Evolutionary conservation across 768 basidiomycete species (phyloP), one percentile per base, ranked within the genome.

Genomic region (Kockovaella imperatae): DNA sequence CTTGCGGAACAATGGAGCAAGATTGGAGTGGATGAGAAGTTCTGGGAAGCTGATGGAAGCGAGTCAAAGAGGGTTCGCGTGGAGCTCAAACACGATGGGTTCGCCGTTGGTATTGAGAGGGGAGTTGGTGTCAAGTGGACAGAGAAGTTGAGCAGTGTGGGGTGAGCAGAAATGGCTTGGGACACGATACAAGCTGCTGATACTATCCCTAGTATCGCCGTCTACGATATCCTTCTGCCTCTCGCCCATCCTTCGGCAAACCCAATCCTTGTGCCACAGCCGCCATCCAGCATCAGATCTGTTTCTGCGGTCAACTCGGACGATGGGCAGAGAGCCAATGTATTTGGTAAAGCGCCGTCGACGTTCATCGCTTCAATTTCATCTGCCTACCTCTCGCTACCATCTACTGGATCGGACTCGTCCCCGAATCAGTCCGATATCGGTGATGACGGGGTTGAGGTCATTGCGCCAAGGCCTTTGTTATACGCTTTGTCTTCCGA

Each of bases 261-360:
- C 6, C 81, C 89, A 3, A 82, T 93, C 61, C 82, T 87, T 6
- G 80, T 96, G 10, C 80, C 89, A 13, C 91, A 96, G 67, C 90
- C 91, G 11, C 82, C 80, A 1, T 83, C 86, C 0, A 77, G 80
- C 28, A 75, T 89, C 1, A 77, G 82, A 17, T 82, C 88, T 28
- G 74, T 93, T 6, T 75, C 89, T 28, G 44, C 34, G 7, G 54
- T 64, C 0, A 67, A 62, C 35, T 67, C 70, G 6, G 74, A 74
- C n/a, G n/a, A n/a, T n/a, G n/a, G n/a, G n/a, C n/a, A n/a, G n/a
- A n/a, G n/a, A n/a, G n/a, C n/a, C n/a, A n/a, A n/a, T n/a, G 72
- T 79, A 10, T 71, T 77, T 23, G 77, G 76, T 3, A 77, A 80
- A 44, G 69, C 76, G 5, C 77, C 82, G 24, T 77, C 79, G 0